Base-by-base conservation (phyloP, 2,329 filamentous ascomycete genomes). In the Fusarium subtropicale region DNA sequence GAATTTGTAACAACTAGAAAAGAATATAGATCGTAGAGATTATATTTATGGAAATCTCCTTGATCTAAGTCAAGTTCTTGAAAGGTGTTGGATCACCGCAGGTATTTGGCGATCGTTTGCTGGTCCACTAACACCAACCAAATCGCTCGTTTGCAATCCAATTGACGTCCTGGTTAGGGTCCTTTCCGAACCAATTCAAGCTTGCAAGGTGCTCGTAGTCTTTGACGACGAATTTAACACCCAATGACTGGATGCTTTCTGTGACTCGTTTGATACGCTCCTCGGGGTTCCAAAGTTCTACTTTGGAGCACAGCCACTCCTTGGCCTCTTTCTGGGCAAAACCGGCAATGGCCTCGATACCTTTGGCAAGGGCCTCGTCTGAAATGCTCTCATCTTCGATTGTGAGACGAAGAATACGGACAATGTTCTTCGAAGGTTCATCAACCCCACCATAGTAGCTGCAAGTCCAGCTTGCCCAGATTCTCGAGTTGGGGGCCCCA, bases 211-310 rank as follows among this genome's bases (percentile, higher is more conserved):
- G 92, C 55, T 90, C 86, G 51, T 79, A 80, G 56, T 93, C 87
- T 34, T 92, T 81, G 3, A 86, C 82, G 1, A 88, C 83, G 60
- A 81, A 80, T 31, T 80, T 76, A 57, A 86, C 81, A 22, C 84
- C 76, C 18, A 93, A 71, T 11, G 83, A 83, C 3, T 81, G 79
- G 16, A 70, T 71, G 28, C 74, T 75, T 39, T 83, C 78, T 2
- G 90, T 79, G 41, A 91, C 72, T 18, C 77, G 66, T 75, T 77
- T 77, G 28, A 89, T 76, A 66, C 84, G 73, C 9, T 86, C 81
- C 6, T 86, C 86, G 0, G 94, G 94, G 76, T 96, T 97, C 95
- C 95, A 98, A 53, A 95, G 82, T 76, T 94, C 87, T 5, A 97
- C 87, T 46, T 88, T 85, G 41, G 85, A 83, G 81, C 93, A 88